Evolutionary conservation across 805 yeast species (phyloP).

Genomic region (Yarrowia sp.): DNA sequence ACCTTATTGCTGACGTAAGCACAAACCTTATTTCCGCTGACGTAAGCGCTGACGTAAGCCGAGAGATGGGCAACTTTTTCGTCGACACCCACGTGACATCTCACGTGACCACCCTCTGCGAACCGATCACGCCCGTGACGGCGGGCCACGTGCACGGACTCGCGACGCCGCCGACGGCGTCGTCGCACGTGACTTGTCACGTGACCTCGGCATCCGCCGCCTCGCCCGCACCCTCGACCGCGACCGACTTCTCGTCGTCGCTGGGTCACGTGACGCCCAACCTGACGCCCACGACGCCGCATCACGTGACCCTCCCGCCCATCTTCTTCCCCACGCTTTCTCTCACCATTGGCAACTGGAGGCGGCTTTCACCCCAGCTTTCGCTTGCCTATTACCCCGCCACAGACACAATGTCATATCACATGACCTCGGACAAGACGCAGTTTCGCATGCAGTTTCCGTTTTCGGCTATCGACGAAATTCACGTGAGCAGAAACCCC

Average conservation of each 20-base stretch:
- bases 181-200: background rate
- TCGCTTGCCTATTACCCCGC: constrained; percentile 27
- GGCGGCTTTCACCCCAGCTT: constrained; percentile 7
- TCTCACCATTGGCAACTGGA: constrained; percentile 29
- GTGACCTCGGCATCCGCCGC: background rate
- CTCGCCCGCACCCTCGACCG: background rate
- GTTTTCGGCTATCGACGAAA: constrained; percentile 4
- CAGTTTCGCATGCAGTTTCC: constrained; percentile 37
- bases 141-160: background rate
- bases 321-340: constrained; percentile 25
- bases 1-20: background rate
- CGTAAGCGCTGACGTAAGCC: background rate
- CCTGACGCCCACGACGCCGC: constrained; percentile 11
- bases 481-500: constrained; percentile 17
- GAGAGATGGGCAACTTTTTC: no score
- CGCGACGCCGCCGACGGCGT: constrained; percentile 2
- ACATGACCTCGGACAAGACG: constrained; percentile 13
- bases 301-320: constrained; percentile 9
- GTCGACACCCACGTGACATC: no score
- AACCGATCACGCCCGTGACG: background rate
- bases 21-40: no score
- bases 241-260: background rate
- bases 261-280: background rate
- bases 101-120: no score
- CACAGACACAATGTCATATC: constrained; percentile 29